Conservation (phyloP, 768 basidiomycete species). For the Psilocybe tampanensis region DNA sequence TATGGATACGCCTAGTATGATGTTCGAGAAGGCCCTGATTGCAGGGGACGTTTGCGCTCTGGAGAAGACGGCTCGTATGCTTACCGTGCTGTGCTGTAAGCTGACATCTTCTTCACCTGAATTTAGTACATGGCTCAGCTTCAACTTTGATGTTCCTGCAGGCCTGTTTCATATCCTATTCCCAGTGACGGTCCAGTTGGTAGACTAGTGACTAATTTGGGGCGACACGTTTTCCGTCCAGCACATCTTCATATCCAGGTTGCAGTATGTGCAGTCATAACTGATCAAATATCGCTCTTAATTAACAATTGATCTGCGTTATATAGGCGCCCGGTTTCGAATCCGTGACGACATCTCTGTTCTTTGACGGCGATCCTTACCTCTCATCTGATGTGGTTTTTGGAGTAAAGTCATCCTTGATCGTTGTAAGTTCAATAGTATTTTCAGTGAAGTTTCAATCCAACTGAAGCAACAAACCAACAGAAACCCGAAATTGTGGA, state of each 20-base stretch:
- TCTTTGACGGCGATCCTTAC: constrained; percentile 70
- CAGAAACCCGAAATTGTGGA: constrained; percentile 43
- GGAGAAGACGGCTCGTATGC: constrained; percentile 65
- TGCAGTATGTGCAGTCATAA: constrained; percentile 50
- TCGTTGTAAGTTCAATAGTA: constrained; percentile 78
- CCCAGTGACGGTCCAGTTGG: constrained; percentile 82
- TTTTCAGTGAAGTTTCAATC: too few relatives aligned
- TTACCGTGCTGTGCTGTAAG: constrained; percentile 70
- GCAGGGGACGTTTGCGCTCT: constrained; percentile 65
- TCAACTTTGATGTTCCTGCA: constrained; percentile 11
- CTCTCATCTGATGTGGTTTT: constrained; percentile 76
- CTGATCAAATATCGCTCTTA: too few relatives aligned
- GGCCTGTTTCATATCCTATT: constrained; percentile 70
- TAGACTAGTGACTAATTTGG: constrained; percentile 51
- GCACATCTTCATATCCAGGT: constrained; percentile 80
- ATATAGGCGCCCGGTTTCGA: constrained; percentile 68
- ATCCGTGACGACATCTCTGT: constrained; percentile 73
- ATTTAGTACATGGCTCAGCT: neutral
- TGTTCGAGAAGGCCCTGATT: constrained; percentile 62
- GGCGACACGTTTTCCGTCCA: constrained; percentile 76
- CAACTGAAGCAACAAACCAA: too few relatives aligned
- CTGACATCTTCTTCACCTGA: neutral
- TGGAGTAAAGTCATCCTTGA: constrained; percentile 78
- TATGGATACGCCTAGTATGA: too few relatives aligned
- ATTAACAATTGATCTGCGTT: too few relatives aligned